Percentiles rank a stretch among this genome's conserved stretches.
Conservation (phyloP, 352 stramenopile species). For the Phytophthora parvispora region DNA sequence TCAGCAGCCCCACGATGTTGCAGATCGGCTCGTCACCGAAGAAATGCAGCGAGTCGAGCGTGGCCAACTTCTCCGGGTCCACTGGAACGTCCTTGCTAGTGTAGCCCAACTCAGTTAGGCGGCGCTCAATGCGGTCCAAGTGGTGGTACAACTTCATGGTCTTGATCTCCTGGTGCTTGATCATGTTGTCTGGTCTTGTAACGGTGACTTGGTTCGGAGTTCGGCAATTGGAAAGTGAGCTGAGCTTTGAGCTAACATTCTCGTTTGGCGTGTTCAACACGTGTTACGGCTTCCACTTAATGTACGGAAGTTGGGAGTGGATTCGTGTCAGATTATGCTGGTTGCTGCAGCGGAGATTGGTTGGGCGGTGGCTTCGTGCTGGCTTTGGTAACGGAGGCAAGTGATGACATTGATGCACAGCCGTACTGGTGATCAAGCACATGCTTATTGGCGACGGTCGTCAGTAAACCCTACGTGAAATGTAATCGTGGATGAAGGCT, state of each 20-base stretch:
- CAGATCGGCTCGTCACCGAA: conserved; percentile 69
- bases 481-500: neutral
- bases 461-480: neutral
- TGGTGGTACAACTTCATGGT: conserved; percentile 91
- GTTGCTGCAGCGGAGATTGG: neutral
- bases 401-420: neutral
- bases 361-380: neutral
- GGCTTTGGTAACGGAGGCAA: neutral
- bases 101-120: conserved; percentile 45
- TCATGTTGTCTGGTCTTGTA: neutral
- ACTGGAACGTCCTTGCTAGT: conserved; percentile 31
- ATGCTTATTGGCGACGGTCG: neutral
- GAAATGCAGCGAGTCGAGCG: conserved; percentile 76
- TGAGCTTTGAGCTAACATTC: neutral
- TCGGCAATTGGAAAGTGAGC: neutral
- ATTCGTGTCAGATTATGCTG: neutral
- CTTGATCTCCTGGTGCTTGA: conserved; percentile 81
- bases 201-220: neutral
- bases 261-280: conserved; percentile 1
- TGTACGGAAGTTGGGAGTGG: neutral
- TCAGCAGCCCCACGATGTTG: conserved; percentile 55
- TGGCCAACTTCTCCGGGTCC: conserved; percentile 60
- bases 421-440: neutral
- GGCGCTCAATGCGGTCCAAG: conserved; percentile 83
- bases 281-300: neutral